Evolutionary conservation across 192 early-diverging fungal species (phyloP).

Genomic region (Coemansia sp.): DNA sequence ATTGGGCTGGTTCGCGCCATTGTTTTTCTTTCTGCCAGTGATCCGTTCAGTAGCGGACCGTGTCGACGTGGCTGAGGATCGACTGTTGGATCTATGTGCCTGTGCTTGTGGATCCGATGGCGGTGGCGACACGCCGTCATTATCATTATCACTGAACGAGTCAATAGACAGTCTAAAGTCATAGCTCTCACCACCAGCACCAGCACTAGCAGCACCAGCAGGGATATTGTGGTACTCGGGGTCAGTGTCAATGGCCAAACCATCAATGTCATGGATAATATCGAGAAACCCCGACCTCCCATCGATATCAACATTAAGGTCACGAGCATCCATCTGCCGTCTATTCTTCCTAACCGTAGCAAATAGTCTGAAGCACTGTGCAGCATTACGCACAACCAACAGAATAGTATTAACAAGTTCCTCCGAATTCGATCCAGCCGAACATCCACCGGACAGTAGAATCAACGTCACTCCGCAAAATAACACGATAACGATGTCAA

Average conservation of each 20-base stretch:
- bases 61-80: slow-evolving; percentile 45
- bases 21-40: slow-evolving; percentile 25
- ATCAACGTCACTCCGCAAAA: slow-evolving; percentile 71
- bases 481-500: slow-evolving; percentile 68
- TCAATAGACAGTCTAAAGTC: slow-evolving; percentile 54
- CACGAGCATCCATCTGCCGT: slow-evolving; percentile 37
- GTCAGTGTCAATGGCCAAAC: slow-evolving; percentile 19
- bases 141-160: slow-evolving; percentile 21
- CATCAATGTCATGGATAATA: slow-evolving; percentile 47
- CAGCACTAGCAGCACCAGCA: not conserved
- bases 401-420: slow-evolving; percentile 71
- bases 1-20: not conserved
- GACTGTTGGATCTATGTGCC: slow-evolving; percentile 25
- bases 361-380: slow-evolving; percentile 68
- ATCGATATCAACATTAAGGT: slow-evolving; percentile 32
- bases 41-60: slow-evolving; percentile 27
- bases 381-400: slow-evolving; percentile 70
- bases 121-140: slow-evolving; percentile 7
- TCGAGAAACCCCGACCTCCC: slow-evolving; percentile 31
- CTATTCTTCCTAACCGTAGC: slow-evolving; percentile 65
- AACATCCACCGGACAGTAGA: slow-evolving; percentile 67
- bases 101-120: not conserved
- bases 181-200: not conserved
- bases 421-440: slow-evolving; percentile 62
- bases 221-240: slow-evolving; percentile 28